Conservation (phyloP, 768 basidiomycete genomes). For the Stropharia rugosoannulata region DNA sequence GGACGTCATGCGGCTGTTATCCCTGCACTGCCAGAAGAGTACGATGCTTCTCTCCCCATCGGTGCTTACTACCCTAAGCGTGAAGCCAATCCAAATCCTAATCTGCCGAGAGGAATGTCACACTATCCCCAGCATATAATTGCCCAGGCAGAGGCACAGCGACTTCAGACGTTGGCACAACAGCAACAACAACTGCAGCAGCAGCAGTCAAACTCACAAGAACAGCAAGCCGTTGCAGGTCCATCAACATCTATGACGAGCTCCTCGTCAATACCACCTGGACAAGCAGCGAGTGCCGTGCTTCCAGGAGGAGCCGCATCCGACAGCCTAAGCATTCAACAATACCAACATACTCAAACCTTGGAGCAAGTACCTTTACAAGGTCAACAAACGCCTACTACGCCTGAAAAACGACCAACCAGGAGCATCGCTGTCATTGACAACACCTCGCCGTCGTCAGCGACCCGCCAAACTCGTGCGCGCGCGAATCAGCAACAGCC, state of each 20-base stretch:
- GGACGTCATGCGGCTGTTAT: slow-evolving; percentile 83
- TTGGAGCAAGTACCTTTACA: slow-evolving; percentile 1
- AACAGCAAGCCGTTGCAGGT: slow-evolving; percentile 18
- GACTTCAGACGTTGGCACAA: slow-evolving; percentile 22
- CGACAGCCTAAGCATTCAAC: slow-evolving; percentile 23
- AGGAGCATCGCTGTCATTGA: slow-evolving; percentile 13
- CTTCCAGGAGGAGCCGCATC: slow-evolving; percentile 7
- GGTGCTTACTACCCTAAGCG: slow-evolving; percentile 46
- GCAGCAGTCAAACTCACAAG: slow-evolving; percentile 9
- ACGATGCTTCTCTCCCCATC: slow-evolving; percentile 47
- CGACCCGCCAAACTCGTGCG: slow-evolving; percentile 11
- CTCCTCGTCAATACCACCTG: neutral
- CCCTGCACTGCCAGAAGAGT: slow-evolving; percentile 77
- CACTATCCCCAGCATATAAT: slow-evolving; percentile 53
- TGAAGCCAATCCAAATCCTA: slow-evolving; percentile 25
- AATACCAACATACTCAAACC: slow-evolving; percentile 23
- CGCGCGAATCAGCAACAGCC: slow-evolving; percentile 13
- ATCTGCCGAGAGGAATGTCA: slow-evolving; percentile 34
- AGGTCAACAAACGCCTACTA: slow-evolving; percentile 1
- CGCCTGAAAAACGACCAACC: slow-evolving; percentile 15
- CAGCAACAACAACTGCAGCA: slow-evolving; percentile 22
- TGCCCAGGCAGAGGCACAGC: slow-evolving; percentile 38
- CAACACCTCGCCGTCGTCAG: slow-evolving; percentile 5
- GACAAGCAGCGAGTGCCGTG: neutral
- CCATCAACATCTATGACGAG: slow-evolving; percentile 10